Base-by-base conservation (phyloP, 208 protist species). In the Leishmania tropica region DNA sequence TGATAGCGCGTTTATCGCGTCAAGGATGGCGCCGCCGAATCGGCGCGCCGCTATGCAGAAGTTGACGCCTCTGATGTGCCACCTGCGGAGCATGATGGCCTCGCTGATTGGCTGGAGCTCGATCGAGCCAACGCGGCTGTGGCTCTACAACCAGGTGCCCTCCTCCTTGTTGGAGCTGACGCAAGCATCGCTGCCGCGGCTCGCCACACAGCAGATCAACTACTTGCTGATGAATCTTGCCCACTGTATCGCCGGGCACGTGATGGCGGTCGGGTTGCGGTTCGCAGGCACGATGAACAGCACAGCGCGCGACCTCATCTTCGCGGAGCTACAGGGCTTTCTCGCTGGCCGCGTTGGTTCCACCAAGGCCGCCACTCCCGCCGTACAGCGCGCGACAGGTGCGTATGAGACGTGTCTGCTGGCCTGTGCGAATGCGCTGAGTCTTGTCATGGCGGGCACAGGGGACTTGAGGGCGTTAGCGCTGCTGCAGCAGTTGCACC, bases 391-490 rank as follows among this genome's bases (percentile, higher is more conserved):
- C n/a, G 86, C 90, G 65, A 95, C 89, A 21, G 91, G 92, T 2
- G 94, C 92, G 6, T 97, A 95, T 83, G 91, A 94, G 37, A 56
- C 80, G 70, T 97, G 94, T 79, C 79, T 95, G 35, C 87, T 90
- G n/a, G 77, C 92, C 37, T 97, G 94, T 81, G 86, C 86, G 51
- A 84, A 90, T 45, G 90, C 94, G 10, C 60, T 95, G 56, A 80
- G 86, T 28, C 80, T 97, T 19, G 96, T 99, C 17, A 98, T 99
- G 95, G 90, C 97, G 13, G 98, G 98, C 60, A 98, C 90, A 3
- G 98, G 98, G 17, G 90, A 99, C 83, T 73, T 96, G 17, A 79
- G 92, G 47, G 84, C 89, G 2, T 87, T 99, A 6, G 75, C 81
- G 28, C 68, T 95, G 3, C 79, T 99, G 40, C 90, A 94, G 62